phyloP scores from a whole-genome alignment of 2,329 filamentous ascomycete genomes.

The Monilinia fructigena region DNA sequence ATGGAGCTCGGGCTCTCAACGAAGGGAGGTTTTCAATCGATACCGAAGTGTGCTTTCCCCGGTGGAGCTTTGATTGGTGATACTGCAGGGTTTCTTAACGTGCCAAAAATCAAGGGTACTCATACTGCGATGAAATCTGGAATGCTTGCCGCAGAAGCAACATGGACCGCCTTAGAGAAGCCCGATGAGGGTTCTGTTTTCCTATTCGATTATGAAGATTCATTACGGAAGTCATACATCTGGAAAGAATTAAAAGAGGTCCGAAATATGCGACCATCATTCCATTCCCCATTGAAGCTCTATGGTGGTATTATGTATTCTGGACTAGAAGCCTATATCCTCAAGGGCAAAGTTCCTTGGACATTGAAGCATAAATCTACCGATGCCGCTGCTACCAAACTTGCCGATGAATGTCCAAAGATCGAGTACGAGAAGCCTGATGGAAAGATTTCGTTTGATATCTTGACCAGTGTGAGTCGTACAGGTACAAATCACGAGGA shows the following conservation, averaged over 20 bases:
- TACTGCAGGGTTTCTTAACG: slow-evolving; percentile 93
- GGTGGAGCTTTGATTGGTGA: slow-evolving; percentile 95
- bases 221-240: slow-evolving; percentile 79
- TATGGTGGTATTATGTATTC: slow-evolving; percentile 92
- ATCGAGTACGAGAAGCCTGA: slow-evolving; percentile 98
- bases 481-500: slow-evolving; percentile 99
- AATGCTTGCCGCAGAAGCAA: slow-evolving; percentile 91
- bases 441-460: slow-evolving; percentile 91
- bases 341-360: slow-evolving; percentile 87
- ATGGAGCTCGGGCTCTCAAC: slow-evolving; percentile 85
- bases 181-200: slow-evolving; percentile 71
- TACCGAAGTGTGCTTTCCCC: slow-evolving; percentile 94
- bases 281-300: slow-evolving; percentile 81
- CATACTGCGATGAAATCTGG: slow-evolving; percentile 98
- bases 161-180: slow-evolving; percentile 70
- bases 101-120: slow-evolving; percentile 97
- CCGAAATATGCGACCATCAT: slow-evolving; percentile 95
- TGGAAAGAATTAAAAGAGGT: slow-evolving; percentile 95
- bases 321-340: slow-evolving; percentile 82
- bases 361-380: slow-evolving; percentile 80
- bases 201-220: slow-evolving; percentile 90
- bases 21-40: slow-evolving; percentile 98
- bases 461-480: slow-evolving; percentile 89
- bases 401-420: slow-evolving; percentile 75
- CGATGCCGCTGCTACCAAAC: slow-evolving; percentile 77